phyloP scores from a whole-genome alignment of 2,329 filamentous ascomycete genomes.

The Ceratocystis diversiconidia region DNA sequence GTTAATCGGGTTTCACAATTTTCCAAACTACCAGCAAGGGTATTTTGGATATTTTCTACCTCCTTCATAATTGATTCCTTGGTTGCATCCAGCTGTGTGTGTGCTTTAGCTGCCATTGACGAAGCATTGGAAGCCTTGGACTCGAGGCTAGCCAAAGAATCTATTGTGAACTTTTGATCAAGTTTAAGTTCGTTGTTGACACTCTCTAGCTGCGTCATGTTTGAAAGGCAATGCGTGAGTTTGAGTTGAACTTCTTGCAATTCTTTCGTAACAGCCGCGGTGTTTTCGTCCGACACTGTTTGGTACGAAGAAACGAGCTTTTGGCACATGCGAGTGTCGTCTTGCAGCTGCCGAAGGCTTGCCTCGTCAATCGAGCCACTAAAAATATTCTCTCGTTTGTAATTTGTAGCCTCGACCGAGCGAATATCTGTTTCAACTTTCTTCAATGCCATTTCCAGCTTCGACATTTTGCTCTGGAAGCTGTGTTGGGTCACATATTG shows the following conservation, averaged over 20 bases:
- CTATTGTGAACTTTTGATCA: background rate
- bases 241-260: conserved; percentile 1
- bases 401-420: background rate
- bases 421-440: background rate
- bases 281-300: background rate
- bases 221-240: background rate
- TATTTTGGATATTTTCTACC: background rate
- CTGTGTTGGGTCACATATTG: background rate
- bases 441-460: background rate
- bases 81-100: background rate
- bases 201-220: background rate
- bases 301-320: background rate
- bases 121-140: background rate
- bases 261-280: background rate
- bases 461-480: background rate
- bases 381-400: background rate
- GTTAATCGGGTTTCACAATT: background rate
- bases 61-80: background rate
- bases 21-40: background rate
- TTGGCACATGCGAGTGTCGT: background rate
- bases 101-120: background rate
- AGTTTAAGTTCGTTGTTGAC: background rate
- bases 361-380: background rate
- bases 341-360: background rate
- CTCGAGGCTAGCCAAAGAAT: background rate